phyloP scores from a whole-genome alignment of 2,329 filamentous ascomycete species.

The Colletotrichum sidae region DNA sequence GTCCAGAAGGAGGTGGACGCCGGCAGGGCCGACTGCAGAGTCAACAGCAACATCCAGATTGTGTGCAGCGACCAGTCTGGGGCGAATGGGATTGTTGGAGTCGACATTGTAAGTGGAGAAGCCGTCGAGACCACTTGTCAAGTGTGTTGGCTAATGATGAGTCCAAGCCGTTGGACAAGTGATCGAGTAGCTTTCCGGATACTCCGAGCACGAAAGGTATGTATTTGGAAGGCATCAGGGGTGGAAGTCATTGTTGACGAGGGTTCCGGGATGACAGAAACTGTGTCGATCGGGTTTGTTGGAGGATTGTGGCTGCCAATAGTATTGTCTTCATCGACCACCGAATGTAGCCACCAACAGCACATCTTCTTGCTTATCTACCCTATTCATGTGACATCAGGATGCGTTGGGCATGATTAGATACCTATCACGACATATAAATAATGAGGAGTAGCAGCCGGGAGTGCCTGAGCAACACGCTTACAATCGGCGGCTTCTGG shows the following conservation, averaged over 20 bases:
- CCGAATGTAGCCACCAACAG: not conserved
- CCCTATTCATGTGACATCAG: not conserved
- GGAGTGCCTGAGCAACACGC: not conserved
- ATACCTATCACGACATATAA: not conserved
- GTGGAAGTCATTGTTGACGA: too few relatives aligned
- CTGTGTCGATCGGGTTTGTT: not conserved
- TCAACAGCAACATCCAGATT: constrained; percentile 1
- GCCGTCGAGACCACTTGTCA: too few relatives aligned
- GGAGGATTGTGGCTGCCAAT: not conserved
- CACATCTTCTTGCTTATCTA: too few relatives aligned
- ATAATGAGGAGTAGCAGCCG: constrained; percentile 11
- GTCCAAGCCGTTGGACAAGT: not conserved
- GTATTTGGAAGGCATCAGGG: too few relatives aligned
- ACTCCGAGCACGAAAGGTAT: too few relatives aligned
- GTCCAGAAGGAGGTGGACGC: not conserved
- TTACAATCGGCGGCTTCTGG: constrained; percentile 5
- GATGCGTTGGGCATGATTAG: not conserved
- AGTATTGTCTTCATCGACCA: not conserved
- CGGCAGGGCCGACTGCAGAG: not conserved
- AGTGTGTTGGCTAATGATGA: too few relatives aligned
- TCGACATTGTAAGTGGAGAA: not conserved
- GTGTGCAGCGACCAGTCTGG: constrained; percentile 2
- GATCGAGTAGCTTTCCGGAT: too few relatives aligned
- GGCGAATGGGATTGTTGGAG: not conserved
- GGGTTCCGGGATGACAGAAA: not conserved